Percentiles rank a stretch among this genome's conserved stretches.
Evolutionary conservation across 2,329 filamentous ascomycete species (phyloP).

Genomic region (Pyricularia sp.): DNA sequence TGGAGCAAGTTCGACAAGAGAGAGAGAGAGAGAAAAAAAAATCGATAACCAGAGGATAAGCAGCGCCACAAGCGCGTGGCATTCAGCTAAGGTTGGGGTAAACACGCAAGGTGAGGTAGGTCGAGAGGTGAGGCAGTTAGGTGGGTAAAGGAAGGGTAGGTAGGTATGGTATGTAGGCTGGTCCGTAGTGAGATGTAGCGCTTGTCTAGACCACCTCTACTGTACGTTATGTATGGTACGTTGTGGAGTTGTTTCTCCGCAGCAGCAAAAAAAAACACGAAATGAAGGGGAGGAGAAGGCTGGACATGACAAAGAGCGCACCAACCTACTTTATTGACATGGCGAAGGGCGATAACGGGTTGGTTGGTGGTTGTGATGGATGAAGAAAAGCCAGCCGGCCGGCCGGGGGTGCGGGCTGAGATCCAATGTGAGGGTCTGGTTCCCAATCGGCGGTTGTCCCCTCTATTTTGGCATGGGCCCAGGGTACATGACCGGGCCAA

Average conservation of each 20-base stretch:
- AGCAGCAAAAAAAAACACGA: neutral
- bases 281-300: conserved; percentile 7
- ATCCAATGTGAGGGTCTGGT: conserved; percentile 1
- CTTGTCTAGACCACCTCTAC: neutral
- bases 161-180: neutral
- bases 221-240: neutral
- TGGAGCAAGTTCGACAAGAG: neutral
- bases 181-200: neutral
- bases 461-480: conserved; percentile 1
- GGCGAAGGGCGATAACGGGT: conserved; percentile 11
- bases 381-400: neutral
- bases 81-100: neutral
- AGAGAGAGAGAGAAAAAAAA: conserved; percentile 7
- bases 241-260: neutral
- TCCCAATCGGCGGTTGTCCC: neutral
- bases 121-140: neutral
- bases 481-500: neutral
- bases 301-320: conserved; percentile 9
- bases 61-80: conserved; percentile 6
- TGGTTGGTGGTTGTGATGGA: conserved; percentile 5
- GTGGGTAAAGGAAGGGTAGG: neutral
- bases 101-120: neutral
- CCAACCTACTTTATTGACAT: conserved; percentile 30
- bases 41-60: neutral
- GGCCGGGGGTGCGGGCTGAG: neutral